phyloP scores from a whole-genome alignment of 1,284 basidiomycete species.

The Puccinia polysora region DNA sequence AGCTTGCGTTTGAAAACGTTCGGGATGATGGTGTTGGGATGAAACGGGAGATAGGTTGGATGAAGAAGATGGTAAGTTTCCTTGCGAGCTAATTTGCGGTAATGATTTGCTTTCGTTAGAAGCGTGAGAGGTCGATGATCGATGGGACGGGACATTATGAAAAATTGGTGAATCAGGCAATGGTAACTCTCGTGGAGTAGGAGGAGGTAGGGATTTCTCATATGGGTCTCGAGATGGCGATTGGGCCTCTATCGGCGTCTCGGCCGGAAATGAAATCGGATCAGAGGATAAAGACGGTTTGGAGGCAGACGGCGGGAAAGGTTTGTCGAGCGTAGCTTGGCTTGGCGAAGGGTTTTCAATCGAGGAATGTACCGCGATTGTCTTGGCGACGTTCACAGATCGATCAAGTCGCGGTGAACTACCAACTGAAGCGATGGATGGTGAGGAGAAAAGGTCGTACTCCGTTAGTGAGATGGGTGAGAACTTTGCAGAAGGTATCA shows the following conservation, averaged over 20 bases:
- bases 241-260: background rate
- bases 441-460: too few species aligned
- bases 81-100: background rate
- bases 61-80: background rate
- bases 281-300: too few species aligned
- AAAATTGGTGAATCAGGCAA: conserved; percentile 5
- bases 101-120: background rate
- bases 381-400: background rate
- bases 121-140: background rate
- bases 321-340: background rate
- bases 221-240: background rate
- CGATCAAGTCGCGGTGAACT: background rate
- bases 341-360: background rate
- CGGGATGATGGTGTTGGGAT: background rate
- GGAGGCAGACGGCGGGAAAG: background rate
- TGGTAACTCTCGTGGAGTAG: background rate
- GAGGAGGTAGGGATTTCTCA: conserved; percentile 12
- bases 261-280: background rate
- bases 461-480: too few species aligned
- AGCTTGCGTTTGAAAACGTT: background rate
- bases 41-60: background rate
- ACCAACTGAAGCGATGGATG: too few species aligned
- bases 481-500: too few species aligned
- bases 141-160: background rate
- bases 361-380: background rate